A percentile compares a stretch with the other conserved stretches of the same genome.
phyloP scores from a whole-genome alignment of 2,329 filamentous ascomycete genomes.

The Albophoma yamanashiensis region DNA sequence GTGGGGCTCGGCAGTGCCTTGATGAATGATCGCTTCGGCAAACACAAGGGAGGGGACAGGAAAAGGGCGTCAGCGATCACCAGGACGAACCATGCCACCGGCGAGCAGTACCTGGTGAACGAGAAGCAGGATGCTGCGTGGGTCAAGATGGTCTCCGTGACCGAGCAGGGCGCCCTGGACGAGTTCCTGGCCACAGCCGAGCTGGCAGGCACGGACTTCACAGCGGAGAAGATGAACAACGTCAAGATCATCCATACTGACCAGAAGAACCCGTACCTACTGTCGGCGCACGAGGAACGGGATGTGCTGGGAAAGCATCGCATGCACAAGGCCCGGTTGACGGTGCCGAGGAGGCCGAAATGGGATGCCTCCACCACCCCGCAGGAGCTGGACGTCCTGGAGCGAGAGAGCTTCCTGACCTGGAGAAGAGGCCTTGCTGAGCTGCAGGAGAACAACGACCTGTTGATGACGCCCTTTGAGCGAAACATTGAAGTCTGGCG shows the following conservation, averaged over 20 bases:
- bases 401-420: conserved; percentile 70
- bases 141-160: conserved; percentile 99
- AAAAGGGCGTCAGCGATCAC: conserved; percentile 53
- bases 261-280: conserved; percentile 88
- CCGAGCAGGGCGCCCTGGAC: conserved; percentile 90
- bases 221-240: conserved; percentile 97
- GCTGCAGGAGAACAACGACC: conserved; percentile 83
- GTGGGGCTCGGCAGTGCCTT: conserved; percentile 93
- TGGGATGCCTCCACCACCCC: conserved; percentile 85
- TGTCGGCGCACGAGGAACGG: conserved; percentile 77
- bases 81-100: conserved; percentile 67
- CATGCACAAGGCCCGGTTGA: conserved; percentile 67
- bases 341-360: conserved; percentile 77
- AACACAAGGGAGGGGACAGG: conserved; percentile 75
- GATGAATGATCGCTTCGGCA: conserved; percentile 98
- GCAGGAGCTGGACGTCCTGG: conserved; percentile 65
- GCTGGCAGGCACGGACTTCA: conserved; percentile 96
- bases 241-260: conserved; percentile 97
- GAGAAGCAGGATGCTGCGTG: conserved; percentile 83
- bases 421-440: conserved; percentile 90
- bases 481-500: conserved; percentile 96
- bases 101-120: conserved; percentile 88
- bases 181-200: conserved; percentile 95
- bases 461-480: conserved; percentile 97
- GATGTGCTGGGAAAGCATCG: conserved; percentile 70